Conservation (phyloP, 805 yeast species). For the Pichia occidentalis region DNA sequence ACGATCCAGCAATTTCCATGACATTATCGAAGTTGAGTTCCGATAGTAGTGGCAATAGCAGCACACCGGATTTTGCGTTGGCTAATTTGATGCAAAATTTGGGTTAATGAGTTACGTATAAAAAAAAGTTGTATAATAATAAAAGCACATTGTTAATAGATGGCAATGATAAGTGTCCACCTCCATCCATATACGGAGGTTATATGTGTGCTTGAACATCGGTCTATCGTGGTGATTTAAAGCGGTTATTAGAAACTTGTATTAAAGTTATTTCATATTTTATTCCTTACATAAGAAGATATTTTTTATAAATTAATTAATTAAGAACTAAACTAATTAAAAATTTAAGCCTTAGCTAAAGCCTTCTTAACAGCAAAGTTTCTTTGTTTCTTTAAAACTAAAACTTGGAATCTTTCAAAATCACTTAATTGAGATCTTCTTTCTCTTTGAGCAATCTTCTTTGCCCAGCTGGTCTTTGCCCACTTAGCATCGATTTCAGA, state of each 20-base stretch:
- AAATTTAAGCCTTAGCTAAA: conserved; percentile 83
- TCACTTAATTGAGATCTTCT: conserved; percentile 90
- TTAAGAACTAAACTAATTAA: neutral
- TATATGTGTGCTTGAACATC: too few relatives aligned
- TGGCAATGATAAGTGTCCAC: too few relatives aligned
- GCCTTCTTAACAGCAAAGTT: conserved; percentile 93
- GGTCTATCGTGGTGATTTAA: too few relatives aligned
- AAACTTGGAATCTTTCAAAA: conserved; percentile 99
- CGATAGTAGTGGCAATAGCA: neutral
- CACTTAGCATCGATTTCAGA: conserved; percentile 85
- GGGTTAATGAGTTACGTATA: neutral
- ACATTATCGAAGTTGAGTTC: conserved; percentile 5
- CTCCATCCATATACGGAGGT: too few relatives aligned
- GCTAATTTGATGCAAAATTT: conserved; percentile 2
- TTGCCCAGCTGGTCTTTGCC: conserved; percentile 94
- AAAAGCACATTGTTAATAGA: too few relatives aligned
- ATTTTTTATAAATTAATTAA: conserved; percentile 3
- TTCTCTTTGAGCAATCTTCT: conserved; percentile 93
- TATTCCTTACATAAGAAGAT: neutral
- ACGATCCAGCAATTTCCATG: conserved; percentile 5
- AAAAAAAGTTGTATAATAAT: too few relatives aligned
- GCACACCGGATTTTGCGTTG: conserved; percentile 1
- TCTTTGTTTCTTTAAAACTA: conserved; percentile 96
- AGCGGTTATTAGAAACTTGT: too few relatives aligned
- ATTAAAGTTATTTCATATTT: neutral